phyloP scores from a whole-genome alignment of 805 yeast genomes.

The Priceomyces carsonii region DNA sequence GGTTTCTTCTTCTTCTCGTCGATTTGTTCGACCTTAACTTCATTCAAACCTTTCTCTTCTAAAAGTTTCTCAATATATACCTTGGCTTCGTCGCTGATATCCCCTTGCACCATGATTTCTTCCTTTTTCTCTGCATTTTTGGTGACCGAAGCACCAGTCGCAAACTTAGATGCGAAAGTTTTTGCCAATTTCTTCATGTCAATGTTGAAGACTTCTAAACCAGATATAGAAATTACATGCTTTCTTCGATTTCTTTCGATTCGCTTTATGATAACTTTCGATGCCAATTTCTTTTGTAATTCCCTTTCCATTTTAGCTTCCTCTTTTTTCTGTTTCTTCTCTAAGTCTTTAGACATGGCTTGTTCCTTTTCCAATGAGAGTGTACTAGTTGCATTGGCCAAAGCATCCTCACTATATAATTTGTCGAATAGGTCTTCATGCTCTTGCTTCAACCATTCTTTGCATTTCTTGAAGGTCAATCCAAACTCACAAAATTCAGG shows the following conservation, averaged over 20 bases:
- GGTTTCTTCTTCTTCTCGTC: constrained; percentile 72
- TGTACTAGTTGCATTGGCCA: constrained; percentile 57
- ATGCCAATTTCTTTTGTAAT: constrained; percentile 70
- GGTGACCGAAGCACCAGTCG: constrained; percentile 92
- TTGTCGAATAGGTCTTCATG: constrained; percentile 57
- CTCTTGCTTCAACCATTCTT: constrained; percentile 70
- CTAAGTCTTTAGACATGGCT: constrained; percentile 76
- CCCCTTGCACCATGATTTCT: constrained; percentile 91
- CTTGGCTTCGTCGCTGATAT: constrained; percentile 89
- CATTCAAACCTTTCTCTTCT: constrained; percentile 78
- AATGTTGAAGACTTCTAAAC: constrained; percentile 83
- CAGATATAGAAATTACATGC: constrained; percentile 81
- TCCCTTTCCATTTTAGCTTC: constrained; percentile 85
- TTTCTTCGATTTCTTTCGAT: constrained; percentile 90
- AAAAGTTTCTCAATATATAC: constrained; percentile 67
- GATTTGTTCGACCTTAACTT: constrained; percentile 85
- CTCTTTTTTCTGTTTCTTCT: constrained; percentile 82
- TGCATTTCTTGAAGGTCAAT: constrained; percentile 76
- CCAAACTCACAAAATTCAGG: constrained; percentile 94
- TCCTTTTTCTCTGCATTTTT: constrained; percentile 91
- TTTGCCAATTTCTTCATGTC: constrained; percentile 91
- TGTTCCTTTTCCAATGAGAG: constrained; percentile 77
- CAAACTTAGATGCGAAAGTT: constrained; percentile 90
- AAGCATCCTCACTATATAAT: constrained; percentile 62
- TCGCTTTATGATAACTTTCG: constrained; percentile 80